A percentile compares a stretch with the other conserved stretches of the same genome.
phyloP scores from a whole-genome alignment of 1,139 yeast genomes.

The Geotrichum phurueaensis region DNA sequence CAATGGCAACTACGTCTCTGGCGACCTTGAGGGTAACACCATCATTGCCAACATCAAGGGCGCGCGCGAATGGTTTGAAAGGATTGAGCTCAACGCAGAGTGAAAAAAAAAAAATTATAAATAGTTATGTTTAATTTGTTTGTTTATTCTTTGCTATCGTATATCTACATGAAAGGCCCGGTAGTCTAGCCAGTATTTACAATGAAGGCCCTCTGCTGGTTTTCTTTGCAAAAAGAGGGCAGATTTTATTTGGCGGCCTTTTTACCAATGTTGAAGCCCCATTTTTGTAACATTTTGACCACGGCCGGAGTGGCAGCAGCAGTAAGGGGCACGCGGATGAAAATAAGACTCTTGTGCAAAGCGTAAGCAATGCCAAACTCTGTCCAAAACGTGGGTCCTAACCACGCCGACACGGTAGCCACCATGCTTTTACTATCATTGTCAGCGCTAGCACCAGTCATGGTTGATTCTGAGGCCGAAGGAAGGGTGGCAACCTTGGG shows the following conservation, averaged over 20 bases:
- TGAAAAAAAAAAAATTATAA: background rate
- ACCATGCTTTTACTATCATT: background rate
- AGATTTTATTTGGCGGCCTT: slow-evolving; percentile 35
- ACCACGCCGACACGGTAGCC: background rate
- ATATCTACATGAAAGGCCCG: background rate
- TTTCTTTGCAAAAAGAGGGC: background rate
- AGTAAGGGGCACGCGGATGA: slow-evolving; percentile 79
- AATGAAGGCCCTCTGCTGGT: background rate
- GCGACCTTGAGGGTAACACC: slow-evolving; percentile 54
- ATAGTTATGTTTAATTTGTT: background rate
- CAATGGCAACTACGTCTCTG: slow-evolving; percentile 21
- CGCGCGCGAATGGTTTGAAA: slow-evolving; percentile 62
- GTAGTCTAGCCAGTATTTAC: background rate
- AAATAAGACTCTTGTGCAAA: slow-evolving; percentile 72
- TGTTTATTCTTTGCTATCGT: background rate
- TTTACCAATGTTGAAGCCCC: slow-evolving; percentile 79
- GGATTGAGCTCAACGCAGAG: slow-evolving; percentile 35
- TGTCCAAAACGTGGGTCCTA: slow-evolving; percentile 40
- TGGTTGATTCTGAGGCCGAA: too few relatives aligned
- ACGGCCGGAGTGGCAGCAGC: slow-evolving; percentile 88
- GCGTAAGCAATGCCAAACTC: slow-evolving; percentile 92
- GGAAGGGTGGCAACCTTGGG: background rate
- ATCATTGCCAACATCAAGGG: slow-evolving; percentile 62
- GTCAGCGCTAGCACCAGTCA: too few relatives aligned
- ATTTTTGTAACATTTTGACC: slow-evolving; percentile 55